Evolutionary conservation across 1,284 basidiomycete species (phyloP), one percentile per base, ranked within the genome.

Genomic region (Neolentinus lepideus): DNA sequence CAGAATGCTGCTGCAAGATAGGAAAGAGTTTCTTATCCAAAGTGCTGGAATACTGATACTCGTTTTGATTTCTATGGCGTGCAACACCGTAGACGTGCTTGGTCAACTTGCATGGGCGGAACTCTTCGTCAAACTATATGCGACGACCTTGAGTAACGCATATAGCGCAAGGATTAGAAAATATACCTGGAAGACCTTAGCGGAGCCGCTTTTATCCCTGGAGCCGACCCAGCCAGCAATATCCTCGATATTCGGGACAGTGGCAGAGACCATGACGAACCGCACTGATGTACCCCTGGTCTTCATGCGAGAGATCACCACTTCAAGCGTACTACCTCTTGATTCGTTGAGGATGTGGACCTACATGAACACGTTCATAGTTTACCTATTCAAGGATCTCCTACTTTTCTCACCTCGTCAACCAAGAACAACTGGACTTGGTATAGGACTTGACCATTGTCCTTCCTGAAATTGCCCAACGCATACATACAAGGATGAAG

Each of bases 281-380:
- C 95, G 84, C 21, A 92, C 83, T 1, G 73, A 70, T 1, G 75
- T 73, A n/a, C 82, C 84, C 3, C 83, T 81, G 2, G 83, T 72
- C 69, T 89, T 93, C 90, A 97, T 96, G n/a, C 96, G 84, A 1
- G 92, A 90, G 27, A 97, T 79, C 6, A 98, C 83, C 3, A 97
- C 95, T 71, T 99, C 96, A 2, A 99, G 77, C 2, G 92, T 93
- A 56, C 93, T 91, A 21, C 95, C 94, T 38, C 94, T 81, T 19
- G 79, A 75, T 69, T 98, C 96, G 54, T 93, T 90, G 10, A 99
- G 79, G 51, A 95, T 88, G 67, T 99, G 96, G 2, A 97, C 91
- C 92, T 94, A 59, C 2, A 31, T 31, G 29, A 12, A 12, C 29
- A 31, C 22, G 51, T 36, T 3, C 25, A 47, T 52, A 16, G 46